Base-by-base conservation (phyloP, 805 yeast species). In the Hanseniaspora valbyensis region DNA sequence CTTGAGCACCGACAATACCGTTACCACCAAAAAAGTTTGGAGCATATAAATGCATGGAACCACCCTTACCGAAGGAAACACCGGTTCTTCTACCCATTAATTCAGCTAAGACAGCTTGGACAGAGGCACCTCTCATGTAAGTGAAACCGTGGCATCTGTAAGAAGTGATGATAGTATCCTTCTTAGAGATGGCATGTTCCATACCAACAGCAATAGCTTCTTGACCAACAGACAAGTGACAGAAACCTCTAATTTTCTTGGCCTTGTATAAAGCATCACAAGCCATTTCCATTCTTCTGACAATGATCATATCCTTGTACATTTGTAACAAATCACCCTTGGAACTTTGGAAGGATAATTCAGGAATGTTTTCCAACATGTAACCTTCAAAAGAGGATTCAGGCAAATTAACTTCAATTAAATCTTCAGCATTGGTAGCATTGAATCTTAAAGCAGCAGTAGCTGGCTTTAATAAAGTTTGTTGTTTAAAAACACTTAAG, bases 1-100 rank as follows among this genome's bases (percentile, higher is more conserved):
- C 96, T 74, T 92, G 98, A 49, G 97, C 98, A 67, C 98, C 98
- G 51, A 92, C 98, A 68, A 92, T 92, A 75, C 98, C 98, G 72
- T 92, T 92, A 72, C 98, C 98, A 68, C 98, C 98, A 70, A 83
- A 92, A 76, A 92, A 92, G 55, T 94, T 94, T 42, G 82, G 81
- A 44, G 95, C 85, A 68, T 81, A 92, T 89, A 92, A 85, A 74
- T 92, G 98, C 98, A 92, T 92, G 57, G 98, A 92, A 61, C 98
- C 98, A 75, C 98, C 98, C 72, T 92, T 92, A 73, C 98, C 98
- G 71, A 73, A 81, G 39, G 96, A 83, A 54, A 85, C 94, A 75
- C 98, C 97, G 53, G 82, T 72, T 74, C 95, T 81, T 73, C 83
- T 83, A 62, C 98, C 98, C 90, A 92, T 83, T 68, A 92, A 77